Conservation (phyloP, 2,329 filamentous ascomycete species). For the Colletotrichum scovillei region DNA sequence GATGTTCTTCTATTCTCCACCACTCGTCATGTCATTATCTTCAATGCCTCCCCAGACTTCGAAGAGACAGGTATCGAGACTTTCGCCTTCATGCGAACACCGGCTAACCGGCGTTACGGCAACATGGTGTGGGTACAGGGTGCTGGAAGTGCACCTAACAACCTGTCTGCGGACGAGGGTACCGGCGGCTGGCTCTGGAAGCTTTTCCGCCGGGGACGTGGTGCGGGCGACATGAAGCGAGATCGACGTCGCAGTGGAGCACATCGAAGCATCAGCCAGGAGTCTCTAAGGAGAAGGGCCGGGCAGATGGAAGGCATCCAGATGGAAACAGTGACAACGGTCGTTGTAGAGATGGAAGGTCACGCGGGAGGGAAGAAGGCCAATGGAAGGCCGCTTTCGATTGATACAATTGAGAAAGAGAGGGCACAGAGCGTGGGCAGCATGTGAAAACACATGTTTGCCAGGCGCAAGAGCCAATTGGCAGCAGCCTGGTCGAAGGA, state of each 20-base stretch:
- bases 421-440: conserved; percentile 25
- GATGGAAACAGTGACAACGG: conserved; percentile 56
- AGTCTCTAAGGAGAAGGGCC: conserved; percentile 17
- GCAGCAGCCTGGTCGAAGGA: neutral
- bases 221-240: neutral
- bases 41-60: conserved; percentile 28
- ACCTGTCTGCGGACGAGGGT: neutral
- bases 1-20: conserved; percentile 54
- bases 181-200: conserved; percentile 30
- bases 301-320: conserved; percentile 47
- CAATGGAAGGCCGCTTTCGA: conserved; percentile 2
- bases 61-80: conserved; percentile 31
- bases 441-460: neutral
- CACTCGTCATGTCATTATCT: conserved; percentile 51
- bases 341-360: conserved; percentile 49
- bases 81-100: conserved; percentile 34
- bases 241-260: neutral
- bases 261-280: conserved; percentile 30
- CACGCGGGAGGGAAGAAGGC: neutral
- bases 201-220: conserved; percentile 4
- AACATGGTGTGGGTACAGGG: conserved; percentile 36
- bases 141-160: conserved; percentile 10
- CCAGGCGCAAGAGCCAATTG: neutral
- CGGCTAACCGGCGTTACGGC: conserved; percentile 24
- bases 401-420: conserved; percentile 25